phyloP scores from a whole-genome alignment of 164 flowering plant genomes.

The Stephania japonica region DNA sequence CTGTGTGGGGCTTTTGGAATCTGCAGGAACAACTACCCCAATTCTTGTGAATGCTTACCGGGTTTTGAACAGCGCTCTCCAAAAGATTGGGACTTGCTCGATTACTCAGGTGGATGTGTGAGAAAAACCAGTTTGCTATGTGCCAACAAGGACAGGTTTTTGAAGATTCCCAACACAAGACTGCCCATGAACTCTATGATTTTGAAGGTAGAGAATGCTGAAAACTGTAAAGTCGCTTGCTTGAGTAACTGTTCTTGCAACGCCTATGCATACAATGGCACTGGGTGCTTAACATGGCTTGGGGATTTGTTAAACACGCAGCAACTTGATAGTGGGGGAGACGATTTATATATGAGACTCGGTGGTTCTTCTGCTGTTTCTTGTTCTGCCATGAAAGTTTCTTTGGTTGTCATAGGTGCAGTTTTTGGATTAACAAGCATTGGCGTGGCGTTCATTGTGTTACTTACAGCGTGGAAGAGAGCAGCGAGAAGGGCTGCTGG shows the following conservation, averaged over 20 bases:
- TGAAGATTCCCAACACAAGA: not conserved
- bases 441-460: slow-evolving; percentile 11
- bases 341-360: slow-evolving; percentile 16
- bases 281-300: slow-evolving; percentile 25
- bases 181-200: slow-evolving; percentile 8
- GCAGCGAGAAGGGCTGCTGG: not conserved
- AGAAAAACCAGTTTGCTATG: slow-evolving; percentile 21
- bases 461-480: not conserved
- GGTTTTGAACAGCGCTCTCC: slow-evolving; percentile 17
- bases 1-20: slow-evolving; percentile 24
- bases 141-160: slow-evolving; percentile 11
- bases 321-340: slow-evolving; percentile 15
- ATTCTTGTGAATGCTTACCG: slow-evolving; percentile 20
- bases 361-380: slow-evolving; percentile 15
- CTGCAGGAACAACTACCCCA: slow-evolving; percentile 12
- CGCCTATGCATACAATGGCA: slow-evolving; percentile 21
- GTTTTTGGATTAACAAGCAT: slow-evolving; percentile 8
- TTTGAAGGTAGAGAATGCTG: not conserved
- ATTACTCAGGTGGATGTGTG: slow-evolving; percentile 24
- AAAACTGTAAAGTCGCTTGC: slow-evolving; percentile 26
- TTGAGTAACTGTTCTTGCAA: slow-evolving; percentile 30
- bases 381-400: not conserved
- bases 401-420: slow-evolving; percentile 15
- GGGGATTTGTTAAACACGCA: slow-evolving; percentile 20
- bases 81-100: slow-evolving; percentile 17